Conservation (phyloP, 805 yeast species). For the Kuraishia borneana region DNA sequence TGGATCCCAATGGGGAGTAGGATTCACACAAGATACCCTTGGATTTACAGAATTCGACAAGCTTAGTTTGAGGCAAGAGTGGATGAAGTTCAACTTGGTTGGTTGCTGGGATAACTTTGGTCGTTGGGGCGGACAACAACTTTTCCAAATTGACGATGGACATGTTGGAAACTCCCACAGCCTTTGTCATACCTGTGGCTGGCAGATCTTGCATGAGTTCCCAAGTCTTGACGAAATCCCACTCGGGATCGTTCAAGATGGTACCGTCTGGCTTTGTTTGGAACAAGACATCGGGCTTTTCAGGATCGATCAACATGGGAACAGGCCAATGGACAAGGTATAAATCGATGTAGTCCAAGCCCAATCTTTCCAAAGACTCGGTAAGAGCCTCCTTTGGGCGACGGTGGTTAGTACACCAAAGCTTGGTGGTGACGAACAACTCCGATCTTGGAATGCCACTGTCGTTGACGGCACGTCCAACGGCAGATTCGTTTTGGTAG, state of each 20-base stretch:
- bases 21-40: constrained; percentile 58
- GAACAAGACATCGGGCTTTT: constrained; percentile 11
- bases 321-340: constrained; percentile 63
- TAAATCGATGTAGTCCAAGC: constrained; percentile 52
- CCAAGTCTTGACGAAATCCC: constrained; percentile 49
- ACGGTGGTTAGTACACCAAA: constrained; percentile 32
- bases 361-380: constrained; percentile 36
- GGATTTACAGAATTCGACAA: constrained; percentile 37
- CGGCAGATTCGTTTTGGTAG: constrained; percentile 57
- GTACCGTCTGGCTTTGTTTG: constrained; percentile 25
- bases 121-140: constrained; percentile 36
- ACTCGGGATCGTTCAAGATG: constrained; percentile 14
- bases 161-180: constrained; percentile 77
- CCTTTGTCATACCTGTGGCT: constrained; percentile 39
- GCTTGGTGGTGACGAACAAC: constrained; percentile 52
- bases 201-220: constrained; percentile 50
- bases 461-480: constrained; percentile 49
- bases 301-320: constrained; percentile 26
- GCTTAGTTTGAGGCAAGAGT: constrained; percentile 52
- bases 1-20: constrained; percentile 68
- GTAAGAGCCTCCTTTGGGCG: constrained; percentile 37
- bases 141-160: constrained; percentile 40
- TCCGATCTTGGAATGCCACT: constrained; percentile 33
- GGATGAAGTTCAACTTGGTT: constrained; percentile 78
- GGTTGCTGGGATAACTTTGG: constrained; percentile 49